These are phyloP conservation scores for Neoboletus brunneissimus DNA, from an alignment of 768 basidiomycete genomes.

Conservation along the genomic window DNA sequence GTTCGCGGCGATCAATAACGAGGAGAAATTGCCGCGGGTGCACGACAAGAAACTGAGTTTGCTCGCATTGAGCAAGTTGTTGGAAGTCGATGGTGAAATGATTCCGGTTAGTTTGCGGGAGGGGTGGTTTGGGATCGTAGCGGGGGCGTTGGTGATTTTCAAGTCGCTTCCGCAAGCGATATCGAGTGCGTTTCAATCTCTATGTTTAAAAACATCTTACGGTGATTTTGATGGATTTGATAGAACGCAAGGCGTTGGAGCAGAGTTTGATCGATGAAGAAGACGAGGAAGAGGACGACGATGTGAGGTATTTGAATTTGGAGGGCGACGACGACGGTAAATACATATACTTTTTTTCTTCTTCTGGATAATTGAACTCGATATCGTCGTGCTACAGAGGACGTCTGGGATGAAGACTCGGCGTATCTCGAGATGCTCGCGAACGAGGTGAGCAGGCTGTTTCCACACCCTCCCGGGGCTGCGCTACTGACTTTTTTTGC, in stretches of 20 bases:
- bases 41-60: conserved; percentile 89
- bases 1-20: conserved; percentile 69
- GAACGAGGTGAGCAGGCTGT: conserved; percentile 55
- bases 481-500: neutral
- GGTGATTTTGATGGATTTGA: neutral
- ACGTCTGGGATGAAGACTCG: conserved; percentile 89
- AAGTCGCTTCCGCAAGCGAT: conserved; percentile 76
- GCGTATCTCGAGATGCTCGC: conserved; percentile 86
- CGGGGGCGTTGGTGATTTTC: conserved; percentile 69
- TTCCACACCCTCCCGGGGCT: neutral
- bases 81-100: conserved; percentile 60
- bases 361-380: neutral
- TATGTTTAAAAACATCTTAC: no score
- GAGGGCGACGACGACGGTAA: conserved; percentile 63
- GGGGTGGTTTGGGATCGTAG: conserved; percentile 76
- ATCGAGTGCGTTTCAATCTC: conserved; percentile 46
- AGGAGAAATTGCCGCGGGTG: conserved; percentile 68
- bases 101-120: conserved; percentile 61
- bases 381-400: conserved; percentile 45
- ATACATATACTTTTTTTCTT: conserved; percentile 2
- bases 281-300: conserved; percentile 49
- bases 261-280: conserved; percentile 44
- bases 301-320: conserved; percentile 52
- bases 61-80: conserved; percentile 67
- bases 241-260: conserved; percentile 62